Evolutionary conservation across 352 stramenopile genomes (phyloP).

Genomic region (Pythium phragmitis): DNA sequence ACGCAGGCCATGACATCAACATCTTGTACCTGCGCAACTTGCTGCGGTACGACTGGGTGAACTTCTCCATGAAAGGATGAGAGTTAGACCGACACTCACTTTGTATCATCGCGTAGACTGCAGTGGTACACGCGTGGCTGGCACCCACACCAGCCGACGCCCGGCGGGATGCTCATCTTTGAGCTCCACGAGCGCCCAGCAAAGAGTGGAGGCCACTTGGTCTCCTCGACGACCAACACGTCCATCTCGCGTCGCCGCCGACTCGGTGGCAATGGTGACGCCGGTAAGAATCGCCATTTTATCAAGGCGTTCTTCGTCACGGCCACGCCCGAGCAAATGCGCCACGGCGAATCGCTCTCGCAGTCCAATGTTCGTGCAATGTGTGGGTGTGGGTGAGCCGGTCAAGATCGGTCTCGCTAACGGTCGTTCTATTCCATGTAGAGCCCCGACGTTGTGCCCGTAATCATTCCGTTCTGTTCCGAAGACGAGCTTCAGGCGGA

Average conservation of each 20-base stretch:
- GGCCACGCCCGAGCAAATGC: conserved; percentile 71
- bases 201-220: neutral
- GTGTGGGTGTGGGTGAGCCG: neutral
- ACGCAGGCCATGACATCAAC: conserved; percentile 82
- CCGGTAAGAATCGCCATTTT: conserved; percentile 43
- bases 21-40: conserved; percentile 74
- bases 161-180: conserved; percentile 76
- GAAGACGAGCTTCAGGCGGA: conserved; percentile 49
- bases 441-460: conserved; percentile 57
- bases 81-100: neutral
- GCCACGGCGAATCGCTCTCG: conserved; percentile 51
- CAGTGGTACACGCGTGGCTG: conserved; percentile 72
- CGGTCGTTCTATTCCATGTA: conserved; percentile 16
- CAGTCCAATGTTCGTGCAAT: conserved; percentile 45
- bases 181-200: conserved; percentile 48
- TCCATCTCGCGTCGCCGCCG: conserved; percentile 10
- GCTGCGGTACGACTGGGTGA: conserved; percentile 39
- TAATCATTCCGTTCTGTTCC: conserved; percentile 71
- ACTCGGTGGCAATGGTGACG: neutral
- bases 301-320: conserved; percentile 74
- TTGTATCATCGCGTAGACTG: conserved; percentile 32
- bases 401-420: neutral
- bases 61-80: neutral
- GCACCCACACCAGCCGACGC: conserved; percentile 69
- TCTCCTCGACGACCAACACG: neutral